Conservation (phyloP, 345 rosid genomes). For the Sapria himalayana region DNA sequence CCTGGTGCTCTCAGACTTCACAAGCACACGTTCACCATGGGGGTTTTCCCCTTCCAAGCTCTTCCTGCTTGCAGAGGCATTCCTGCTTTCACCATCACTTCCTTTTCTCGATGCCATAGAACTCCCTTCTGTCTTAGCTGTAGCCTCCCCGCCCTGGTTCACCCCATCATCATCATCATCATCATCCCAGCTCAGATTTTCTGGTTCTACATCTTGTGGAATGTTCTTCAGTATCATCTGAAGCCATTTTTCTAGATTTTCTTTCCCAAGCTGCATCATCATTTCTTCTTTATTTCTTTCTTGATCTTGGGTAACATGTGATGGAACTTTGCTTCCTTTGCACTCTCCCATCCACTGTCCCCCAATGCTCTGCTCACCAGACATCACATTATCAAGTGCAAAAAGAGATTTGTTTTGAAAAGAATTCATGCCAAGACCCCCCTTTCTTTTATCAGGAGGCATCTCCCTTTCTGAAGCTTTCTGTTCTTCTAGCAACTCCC, state of each 20-base stretch:
- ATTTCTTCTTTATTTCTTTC: slow-evolving; percentile 57
- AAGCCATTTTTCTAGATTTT: slow-evolving; percentile 87
- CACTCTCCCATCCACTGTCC: slow-evolving; percentile 20
- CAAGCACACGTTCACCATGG: slow-evolving; percentile 23
- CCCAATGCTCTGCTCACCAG: slow-evolving; percentile 20
- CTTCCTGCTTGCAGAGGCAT: slow-evolving; percentile 12
- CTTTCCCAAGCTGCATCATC: slow-evolving; percentile 63
- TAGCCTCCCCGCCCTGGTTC: slow-evolving; percentile 12
- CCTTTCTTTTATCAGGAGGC: slow-evolving; percentile 11
- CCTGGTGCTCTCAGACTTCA: slow-evolving; percentile 73
- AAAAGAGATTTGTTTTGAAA: slow-evolving; percentile 17
- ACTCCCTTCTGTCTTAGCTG: slow-evolving; percentile 7
- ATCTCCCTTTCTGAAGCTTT: slow-evolving; percentile 26
- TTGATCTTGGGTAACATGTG: slow-evolving; percentile 16
- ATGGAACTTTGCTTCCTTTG: slow-evolving; percentile 15
- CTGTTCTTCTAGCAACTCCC: slow-evolving; percentile 46
- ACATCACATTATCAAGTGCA: slow-evolving; percentile 14
- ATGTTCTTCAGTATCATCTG: slow-evolving; percentile 45
- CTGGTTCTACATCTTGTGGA: slow-evolving; percentile 20
- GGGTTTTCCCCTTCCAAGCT: slow-evolving; percentile 19
- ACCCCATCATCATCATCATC: slow-evolving; percentile 14
- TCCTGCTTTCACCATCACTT: slow-evolving; percentile 2
- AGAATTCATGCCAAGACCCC: too few relatives aligned
- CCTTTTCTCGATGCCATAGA: background rate
- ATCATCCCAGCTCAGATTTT: slow-evolving; percentile 17